Evolutionary conservation across 2,329 filamentous ascomycete species (phyloP).

Genomic region (Colletotrichum siamense): DNA sequence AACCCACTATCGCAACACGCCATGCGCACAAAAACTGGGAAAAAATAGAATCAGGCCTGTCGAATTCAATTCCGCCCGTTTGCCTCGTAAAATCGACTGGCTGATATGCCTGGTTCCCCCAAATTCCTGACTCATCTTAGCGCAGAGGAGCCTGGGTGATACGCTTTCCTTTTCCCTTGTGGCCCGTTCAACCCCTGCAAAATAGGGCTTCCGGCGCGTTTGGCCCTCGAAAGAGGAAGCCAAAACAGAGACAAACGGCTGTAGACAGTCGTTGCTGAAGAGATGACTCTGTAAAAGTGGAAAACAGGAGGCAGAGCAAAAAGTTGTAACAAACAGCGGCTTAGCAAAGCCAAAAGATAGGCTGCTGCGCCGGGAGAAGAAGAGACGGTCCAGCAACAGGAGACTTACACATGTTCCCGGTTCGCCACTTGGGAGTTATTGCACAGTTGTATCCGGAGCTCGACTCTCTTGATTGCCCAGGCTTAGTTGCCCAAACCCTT

Average conservation of each 20-base stretch:
- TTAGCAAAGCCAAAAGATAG: not conserved
- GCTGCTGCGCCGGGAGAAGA: not conserved
- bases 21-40: conserved; percentile 10
- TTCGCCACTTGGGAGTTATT: not conserved
- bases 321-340: not conserved
- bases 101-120: not conserved
- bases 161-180: conserved; percentile 1
- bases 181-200: conserved; percentile 3
- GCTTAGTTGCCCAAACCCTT: conserved; percentile 1
- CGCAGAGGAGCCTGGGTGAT: not conserved
- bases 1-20: conserved; percentile 8
- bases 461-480: not conserved
- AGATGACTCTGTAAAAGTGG: not conserved
- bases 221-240: conserved; percentile 1
- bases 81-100: conserved; percentile 7
- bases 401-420: conserved; percentile 14
- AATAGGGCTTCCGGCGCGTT: conserved; percentile 15
- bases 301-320: not conserved
- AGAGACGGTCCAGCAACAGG: conserved; percentile 6
- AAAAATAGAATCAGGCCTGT: not conserved
- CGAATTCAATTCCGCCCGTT: conserved; percentile 1
- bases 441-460: not conserved
- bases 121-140: conserved; percentile 16
- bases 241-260: not conserved
- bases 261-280: not conserved